phyloP scores from a whole-genome alignment of 2,329 filamentous ascomycete genomes.

The Beauveria caledonica region DNA sequence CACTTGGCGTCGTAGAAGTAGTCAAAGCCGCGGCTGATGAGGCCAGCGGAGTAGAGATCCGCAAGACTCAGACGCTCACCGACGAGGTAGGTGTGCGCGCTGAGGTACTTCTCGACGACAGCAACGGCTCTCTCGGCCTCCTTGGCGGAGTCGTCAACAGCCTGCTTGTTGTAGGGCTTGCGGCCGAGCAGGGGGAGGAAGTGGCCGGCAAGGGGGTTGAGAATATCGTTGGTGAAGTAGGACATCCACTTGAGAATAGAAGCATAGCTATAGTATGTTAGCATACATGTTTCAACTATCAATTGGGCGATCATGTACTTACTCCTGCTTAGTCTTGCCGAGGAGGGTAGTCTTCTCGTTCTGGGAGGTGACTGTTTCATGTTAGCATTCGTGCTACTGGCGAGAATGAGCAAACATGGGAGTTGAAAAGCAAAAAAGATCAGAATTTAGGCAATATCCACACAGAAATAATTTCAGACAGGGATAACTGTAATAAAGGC shows the following conservation, averaged over 20 bases:
- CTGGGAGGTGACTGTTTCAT: constrained; percentile 78
- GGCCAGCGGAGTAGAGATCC: constrained; percentile 75
- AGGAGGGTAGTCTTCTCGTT: constrained; percentile 99
- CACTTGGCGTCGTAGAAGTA: constrained; percentile 90
- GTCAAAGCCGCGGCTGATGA: constrained; percentile 83
- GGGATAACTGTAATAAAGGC: constrained; percentile 90
- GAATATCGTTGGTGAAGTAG: constrained; percentile 84
- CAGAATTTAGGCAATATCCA: constrained; percentile 90
- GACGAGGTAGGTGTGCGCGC: constrained; percentile 92
- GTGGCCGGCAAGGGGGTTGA: constrained; percentile 67
- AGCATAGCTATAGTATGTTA: constrained; percentile 55
- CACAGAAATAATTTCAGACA: constrained; percentile 80
- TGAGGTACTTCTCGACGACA: constrained; percentile 79
- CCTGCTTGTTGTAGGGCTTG: constrained; percentile 96
- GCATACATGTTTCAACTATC: background rate
- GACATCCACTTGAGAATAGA: constrained; percentile 98
- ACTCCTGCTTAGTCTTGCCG: constrained; percentile 99
- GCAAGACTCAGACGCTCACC: constrained; percentile 96
- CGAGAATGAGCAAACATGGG: constrained; percentile 21
- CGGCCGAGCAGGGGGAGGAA: constrained; percentile 78
- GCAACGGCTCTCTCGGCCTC: constrained; percentile 57
- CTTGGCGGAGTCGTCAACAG: constrained; percentile 72
- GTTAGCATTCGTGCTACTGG: constrained; percentile 27
- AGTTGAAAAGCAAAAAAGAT: constrained; percentile 28
- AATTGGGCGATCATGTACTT: constrained; percentile 27